Base-by-base conservation (phyloP, 2,329 filamentous ascomycete genomes). In the Didymella keratinophila region DNA sequence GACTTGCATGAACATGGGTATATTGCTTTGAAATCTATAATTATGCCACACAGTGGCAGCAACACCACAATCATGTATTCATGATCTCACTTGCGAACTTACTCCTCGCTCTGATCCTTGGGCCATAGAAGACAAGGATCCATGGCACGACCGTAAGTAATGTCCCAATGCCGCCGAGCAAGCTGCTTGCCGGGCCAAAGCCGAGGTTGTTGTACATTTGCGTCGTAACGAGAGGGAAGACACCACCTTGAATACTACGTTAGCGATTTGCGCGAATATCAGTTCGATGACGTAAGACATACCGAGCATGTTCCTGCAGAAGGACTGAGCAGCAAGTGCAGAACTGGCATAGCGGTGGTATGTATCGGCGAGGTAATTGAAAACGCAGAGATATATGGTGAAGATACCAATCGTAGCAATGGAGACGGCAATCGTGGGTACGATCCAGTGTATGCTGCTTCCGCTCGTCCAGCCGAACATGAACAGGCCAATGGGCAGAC, bases 321-420 rank as follows among this genome's bases (percentile, higher is more conserved):
- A 96, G 16, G 87, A 90, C 79, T 97, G 92, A 0, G 93, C 92
- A 0, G 93, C 93, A 6, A 97, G 80, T 0, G 93, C 93, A 0
- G 91, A 95, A 37, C 89, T 92, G 0, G 93, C 92, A 69, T 94
- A 97, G 2, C 85, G 82, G 71, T 93, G 89, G 75, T 97, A 97
- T 1, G 89, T 89, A 72, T 97, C 93, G 20, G 93, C 92, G 1
- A 97, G 83, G 68, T 96, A 97, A 73, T 97, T 97, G 80, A 97
- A 97, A 0, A 92, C 91, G 2, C 93, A 89, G 1, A 97, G 83
- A 71, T 76, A 74, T 34, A 97, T 87, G 39, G 87, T 89, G 75
- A 92, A 94, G 64, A 97, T 96, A 4, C 27, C 93, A 89, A 94
- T 90, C 0, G 90, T 94, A 0, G 92, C 88, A 58, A 92, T 85